A percentile compares a stretch with the other conserved stretches of the same genome.
Evolutionary conservation across 139 green algal species (phyloP).

Genomic region (Choricystis sp.): DNA sequence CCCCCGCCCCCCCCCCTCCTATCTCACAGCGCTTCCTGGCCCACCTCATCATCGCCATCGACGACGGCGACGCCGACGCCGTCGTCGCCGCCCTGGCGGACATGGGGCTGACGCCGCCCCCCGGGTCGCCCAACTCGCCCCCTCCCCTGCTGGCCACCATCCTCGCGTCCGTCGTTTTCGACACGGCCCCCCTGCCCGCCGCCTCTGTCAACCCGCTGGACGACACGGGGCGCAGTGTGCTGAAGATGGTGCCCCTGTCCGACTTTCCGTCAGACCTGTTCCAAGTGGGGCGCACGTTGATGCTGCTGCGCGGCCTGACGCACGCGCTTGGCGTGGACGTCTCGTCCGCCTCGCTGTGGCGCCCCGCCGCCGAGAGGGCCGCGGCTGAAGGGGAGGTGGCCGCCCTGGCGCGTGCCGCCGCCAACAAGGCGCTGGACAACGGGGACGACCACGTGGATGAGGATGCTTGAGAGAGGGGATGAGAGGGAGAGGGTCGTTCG

Average conservation of each 20-base stretch:
- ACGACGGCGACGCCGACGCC: not conserved
- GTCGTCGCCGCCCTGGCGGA: not conserved
- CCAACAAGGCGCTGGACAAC: not conserved
- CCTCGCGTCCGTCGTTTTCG: not conserved
- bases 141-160: not conserved
- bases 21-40: conserved; percentile 11
- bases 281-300: conserved; percentile 1
- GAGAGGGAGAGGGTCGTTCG: no score
- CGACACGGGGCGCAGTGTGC: not conserved
- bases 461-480: no score
- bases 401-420: not conserved
- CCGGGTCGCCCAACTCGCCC: not conserved
- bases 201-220: not conserved
- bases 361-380: not conserved
- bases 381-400: not conserved
- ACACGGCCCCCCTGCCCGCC: not conserved
- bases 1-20: not conserved
- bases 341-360: not conserved
- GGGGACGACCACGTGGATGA: not conserved
- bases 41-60: conserved; percentile 1
- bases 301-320: conserved; percentile 4
- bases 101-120: not conserved
- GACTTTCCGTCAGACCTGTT: conserved; percentile 2
- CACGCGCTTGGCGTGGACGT: conserved; percentile 2
- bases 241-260: conserved; percentile 2